Base-by-base conservation (phyloP, 164 flowering plant species). In the Chimonanthus salicifolius region DNA sequence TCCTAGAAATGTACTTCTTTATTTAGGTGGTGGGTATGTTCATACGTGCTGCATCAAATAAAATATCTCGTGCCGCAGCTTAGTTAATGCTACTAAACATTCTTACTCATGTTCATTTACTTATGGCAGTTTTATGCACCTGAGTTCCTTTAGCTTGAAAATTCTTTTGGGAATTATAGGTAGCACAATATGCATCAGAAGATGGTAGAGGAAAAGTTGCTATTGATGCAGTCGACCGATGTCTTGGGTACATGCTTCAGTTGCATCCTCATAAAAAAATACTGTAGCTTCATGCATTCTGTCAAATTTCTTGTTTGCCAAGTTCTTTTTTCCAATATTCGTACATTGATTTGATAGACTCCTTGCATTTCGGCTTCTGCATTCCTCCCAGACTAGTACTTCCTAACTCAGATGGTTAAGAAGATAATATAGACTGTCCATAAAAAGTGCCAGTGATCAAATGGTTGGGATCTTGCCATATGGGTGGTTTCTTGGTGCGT, bases 111-210 rank as follows among this genome's bases (percentile, higher is more conserved):
- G 47, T 47, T 44, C 69, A 67, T 79, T 58, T 49, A 9, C 63
- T 64, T 69, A 13, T 69, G 74, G 71, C 77, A 62, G 71, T 75
- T 43, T 69, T 65, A 64, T 46, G 68, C 74, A 48, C 47, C 64
- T 72, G 71, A 77, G 58, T 71, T 75, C 64, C 72, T 75, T 75
- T 76, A 68, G 73, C 73, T 67, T 68, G 65, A 76, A 74, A 71
- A 62, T 76, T 70, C 69, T 77, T 66, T 77, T 79, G 45, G 77
- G 77, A 76, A 80, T 68, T 81, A 73, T 81, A 94, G 97, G 97
- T 94, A 48, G 99, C 99, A 45, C 93, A 94, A 71, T 94, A 92
- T 87, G 97, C 99, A 74, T 84, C 89, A 18, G 99, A 92, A 50
- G 81, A 69, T 79, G 97, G 97, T 49, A 83, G 86, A 77, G 94